phyloP scores from a whole-genome alignment of 139 green algal species.

The Desmodesmus armatus region DNA sequence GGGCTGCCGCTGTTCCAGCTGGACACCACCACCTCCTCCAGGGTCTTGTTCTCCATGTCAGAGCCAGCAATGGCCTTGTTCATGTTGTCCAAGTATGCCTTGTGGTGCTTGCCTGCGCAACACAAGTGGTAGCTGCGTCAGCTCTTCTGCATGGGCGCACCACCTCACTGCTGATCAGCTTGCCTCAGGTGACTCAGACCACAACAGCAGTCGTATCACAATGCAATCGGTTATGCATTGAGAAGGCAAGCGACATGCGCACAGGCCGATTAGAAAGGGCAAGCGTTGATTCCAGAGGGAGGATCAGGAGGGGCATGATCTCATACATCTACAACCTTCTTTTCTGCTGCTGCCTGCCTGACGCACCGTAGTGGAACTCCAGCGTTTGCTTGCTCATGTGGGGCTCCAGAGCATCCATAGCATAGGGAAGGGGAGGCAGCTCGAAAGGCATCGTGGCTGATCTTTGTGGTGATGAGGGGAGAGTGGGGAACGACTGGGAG shows the following conservation, averaged over 20 bases:
- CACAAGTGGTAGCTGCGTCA: too few relatives aligned
- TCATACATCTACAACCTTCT: too few relatives aligned
- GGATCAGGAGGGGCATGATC: neutral
- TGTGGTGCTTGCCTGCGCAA: slow-evolving; percentile 20
- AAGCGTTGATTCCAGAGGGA: neutral
- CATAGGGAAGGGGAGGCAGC: slow-evolving; percentile 57
- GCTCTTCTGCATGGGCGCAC: too few relatives aligned
- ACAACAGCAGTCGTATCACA: too few relatives aligned
- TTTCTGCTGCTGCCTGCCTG: neutral
- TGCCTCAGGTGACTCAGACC: too few relatives aligned
- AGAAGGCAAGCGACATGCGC: too few relatives aligned
- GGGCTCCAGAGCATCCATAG: slow-evolving; percentile 78
- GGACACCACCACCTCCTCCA: slow-evolving; percentile 77
- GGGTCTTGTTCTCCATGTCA: slow-evolving; percentile 77
- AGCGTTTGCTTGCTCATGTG: slow-evolving; percentile 71
- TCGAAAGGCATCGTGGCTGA: slow-evolving; percentile 23
- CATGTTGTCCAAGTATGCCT: slow-evolving; percentile 91
- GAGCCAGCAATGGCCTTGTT: slow-evolving; percentile 94
- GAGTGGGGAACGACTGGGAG: too few relatives aligned
- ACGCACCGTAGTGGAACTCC: slow-evolving; percentile 29
- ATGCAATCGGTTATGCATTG: too few relatives aligned
- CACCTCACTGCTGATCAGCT: too few relatives aligned
- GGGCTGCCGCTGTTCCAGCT: slow-evolving; percentile 62
- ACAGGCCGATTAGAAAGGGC: neutral
- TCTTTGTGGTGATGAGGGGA: too few relatives aligned